Percentiles rank a stretch among this genome's conserved stretches.
Conservation (phyloP, 495 filamentous ascomycete genomes). For the Talaromyces trachyspermus region DNA sequence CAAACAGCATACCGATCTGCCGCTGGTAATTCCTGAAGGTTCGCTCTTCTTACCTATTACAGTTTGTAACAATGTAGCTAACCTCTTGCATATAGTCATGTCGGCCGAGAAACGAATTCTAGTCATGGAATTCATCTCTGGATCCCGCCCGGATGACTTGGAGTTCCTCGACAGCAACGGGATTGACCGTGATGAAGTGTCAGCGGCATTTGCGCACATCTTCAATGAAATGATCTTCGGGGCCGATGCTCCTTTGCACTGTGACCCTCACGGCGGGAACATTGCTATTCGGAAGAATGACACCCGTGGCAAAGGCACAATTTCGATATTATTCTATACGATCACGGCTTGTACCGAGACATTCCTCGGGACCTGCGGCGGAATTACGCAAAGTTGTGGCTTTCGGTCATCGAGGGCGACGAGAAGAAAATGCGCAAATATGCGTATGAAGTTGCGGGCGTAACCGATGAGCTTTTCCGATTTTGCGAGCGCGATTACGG, state of each 20-base stretch:
- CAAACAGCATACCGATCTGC: conserved; percentile 54
- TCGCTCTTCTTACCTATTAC: not conserved
- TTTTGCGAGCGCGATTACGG: conserved; percentile 95
- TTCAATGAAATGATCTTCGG: conserved; percentile 99
- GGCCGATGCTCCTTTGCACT: conserved; percentile 80
- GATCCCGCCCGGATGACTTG: conserved; percentile 83
- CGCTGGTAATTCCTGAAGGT: conserved; percentile 78
- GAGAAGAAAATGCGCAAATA: conserved; percentile 79
- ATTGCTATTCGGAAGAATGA: conserved; percentile 79
- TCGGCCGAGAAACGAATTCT: conserved; percentile 87
- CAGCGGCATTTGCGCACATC: conserved; percentile 79
- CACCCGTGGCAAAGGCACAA: conserved; percentile 54
- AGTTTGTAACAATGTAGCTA: not conserved
- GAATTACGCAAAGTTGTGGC: conserved; percentile 95
- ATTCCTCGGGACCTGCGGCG: conserved; percentile 72
- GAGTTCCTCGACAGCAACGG: conserved; percentile 73
- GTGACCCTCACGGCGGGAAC: conserved; percentile 96
- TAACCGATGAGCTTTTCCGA: conserved; percentile 91
- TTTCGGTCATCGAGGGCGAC: conserved; percentile 86
- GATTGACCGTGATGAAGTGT: conserved; percentile 94
- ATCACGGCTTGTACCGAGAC: conserved; percentile 93
- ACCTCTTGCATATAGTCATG: conserved; percentile 47
- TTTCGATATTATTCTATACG: conserved; percentile 97
- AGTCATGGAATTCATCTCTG: conserved; percentile 91
- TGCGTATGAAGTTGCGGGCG: conserved; percentile 78